Evolutionary conservation across 192 early-diverging fungal species (phyloP).

Genomic region (Podila epigama): DNA sequence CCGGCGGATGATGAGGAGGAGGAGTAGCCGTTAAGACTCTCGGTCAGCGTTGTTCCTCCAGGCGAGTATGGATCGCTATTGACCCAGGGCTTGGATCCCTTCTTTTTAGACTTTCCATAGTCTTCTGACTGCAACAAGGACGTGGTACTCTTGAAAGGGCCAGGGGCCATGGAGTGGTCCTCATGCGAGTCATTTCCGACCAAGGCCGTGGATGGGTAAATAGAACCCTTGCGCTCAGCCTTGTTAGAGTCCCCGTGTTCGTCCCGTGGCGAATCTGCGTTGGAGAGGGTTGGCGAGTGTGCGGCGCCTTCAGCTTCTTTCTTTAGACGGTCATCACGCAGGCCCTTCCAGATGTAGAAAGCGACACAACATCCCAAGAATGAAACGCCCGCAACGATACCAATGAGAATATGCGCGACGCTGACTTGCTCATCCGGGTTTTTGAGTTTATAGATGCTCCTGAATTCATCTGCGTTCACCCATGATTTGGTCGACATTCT

Average conservation of each 20-base stretch:
- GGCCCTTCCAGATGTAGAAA: conserved; percentile 27
- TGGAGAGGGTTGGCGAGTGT: neutral
- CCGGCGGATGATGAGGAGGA: conserved; percentile 8
- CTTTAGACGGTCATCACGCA: conserved; percentile 6
- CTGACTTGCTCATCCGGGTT: neutral
- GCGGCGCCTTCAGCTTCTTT: conserved; percentile 1
- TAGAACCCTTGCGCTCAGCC: conserved; percentile 5
- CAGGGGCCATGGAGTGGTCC: conserved; percentile 19
- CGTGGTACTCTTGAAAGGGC: conserved; percentile 40
- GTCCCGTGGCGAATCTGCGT: conserved; percentile 6
- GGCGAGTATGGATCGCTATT: conserved; percentile 24
- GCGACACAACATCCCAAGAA: conserved; percentile 15
- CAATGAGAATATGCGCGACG: conserved; percentile 10
- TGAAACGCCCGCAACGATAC: conserved; percentile 20
- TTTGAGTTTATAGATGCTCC: neutral
- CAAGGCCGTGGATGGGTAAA: conserved; percentile 4
- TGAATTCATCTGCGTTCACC: conserved; percentile 15
- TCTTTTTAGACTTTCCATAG: neutral
- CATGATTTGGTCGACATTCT: conserved; percentile 8
- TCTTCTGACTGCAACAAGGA: conserved; percentile 30
- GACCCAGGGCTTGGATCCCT: conserved; percentile 10
- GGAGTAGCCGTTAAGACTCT: conserved; percentile 29
- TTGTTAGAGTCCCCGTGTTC: neutral
- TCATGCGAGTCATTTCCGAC: neutral
- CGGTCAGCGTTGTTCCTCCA: conserved; percentile 31